A percentile compares a stretch with the other conserved stretches of the same genome.
phyloP scores from a whole-genome alignment of 1,139 yeast genomes.

The Pichia sp. region DNA sequence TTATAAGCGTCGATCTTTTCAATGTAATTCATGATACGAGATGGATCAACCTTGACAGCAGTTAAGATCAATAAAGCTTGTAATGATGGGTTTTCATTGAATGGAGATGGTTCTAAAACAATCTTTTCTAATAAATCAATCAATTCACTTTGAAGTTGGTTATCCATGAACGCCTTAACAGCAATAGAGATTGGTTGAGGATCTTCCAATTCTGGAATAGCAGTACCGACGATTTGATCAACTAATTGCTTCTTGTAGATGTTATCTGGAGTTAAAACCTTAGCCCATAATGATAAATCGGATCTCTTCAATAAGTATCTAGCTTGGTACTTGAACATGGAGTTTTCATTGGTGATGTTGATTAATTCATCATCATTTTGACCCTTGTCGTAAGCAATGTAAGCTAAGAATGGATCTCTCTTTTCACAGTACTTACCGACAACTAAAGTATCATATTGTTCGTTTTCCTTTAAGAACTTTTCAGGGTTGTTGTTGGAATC shows the following conservation, averaged over 20 bases:
- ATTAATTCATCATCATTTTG: conserved; percentile 86
- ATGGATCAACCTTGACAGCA: conserved; percentile 92
- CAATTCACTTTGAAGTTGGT: conserved; percentile 88
- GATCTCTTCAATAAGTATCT: conserved; percentile 87
- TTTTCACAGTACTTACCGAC: conserved; percentile 99
- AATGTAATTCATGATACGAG: conserved; percentile 79
- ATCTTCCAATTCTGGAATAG: conserved; percentile 91
- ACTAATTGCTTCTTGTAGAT: conserved; percentile 86
- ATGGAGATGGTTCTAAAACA: conserved; percentile 95
- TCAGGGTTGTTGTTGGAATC: conserved; percentile 98
- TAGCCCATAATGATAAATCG: conserved; percentile 77
- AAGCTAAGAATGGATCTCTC: conserved; percentile 98
- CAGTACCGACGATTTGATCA: conserved; percentile 94
- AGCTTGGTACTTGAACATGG: conserved; percentile 99
- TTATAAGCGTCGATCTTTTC: conserved; percentile 91
- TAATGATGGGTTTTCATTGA: conserved; percentile 89
- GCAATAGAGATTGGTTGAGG: conserved; percentile 97
- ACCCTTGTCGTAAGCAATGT: conserved; percentile 96
- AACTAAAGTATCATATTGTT: conserved; percentile 82
- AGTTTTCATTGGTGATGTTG: conserved; percentile 90
- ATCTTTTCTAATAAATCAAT: conserved; percentile 94
- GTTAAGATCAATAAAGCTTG: conserved; percentile 92
- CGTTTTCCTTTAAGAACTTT: conserved; percentile 90
- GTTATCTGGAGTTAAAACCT: conserved; percentile 73
- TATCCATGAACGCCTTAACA: conserved; percentile 96